Conservation (phyloP, 2,329 filamentous ascomycete genomes). For the Phaeophleospora eucalypticola region DNA sequence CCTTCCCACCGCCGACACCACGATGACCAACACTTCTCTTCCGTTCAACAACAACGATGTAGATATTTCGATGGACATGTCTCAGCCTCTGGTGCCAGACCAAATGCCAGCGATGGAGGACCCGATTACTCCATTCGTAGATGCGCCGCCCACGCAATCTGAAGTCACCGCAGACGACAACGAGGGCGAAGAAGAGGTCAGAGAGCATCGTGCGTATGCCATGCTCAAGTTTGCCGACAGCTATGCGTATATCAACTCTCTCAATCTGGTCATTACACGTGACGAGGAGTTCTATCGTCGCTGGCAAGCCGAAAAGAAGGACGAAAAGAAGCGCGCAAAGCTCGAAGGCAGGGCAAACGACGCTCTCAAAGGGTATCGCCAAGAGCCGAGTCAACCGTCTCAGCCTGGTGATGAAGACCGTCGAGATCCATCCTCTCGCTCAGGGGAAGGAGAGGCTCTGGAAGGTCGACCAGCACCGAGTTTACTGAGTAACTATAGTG, state of each 20-base stretch:
- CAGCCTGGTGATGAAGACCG: slow-evolving; percentile 23
- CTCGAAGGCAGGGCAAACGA: slow-evolving; percentile 4
- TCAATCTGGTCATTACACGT: slow-evolving; percentile 67
- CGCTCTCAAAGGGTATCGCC: slow-evolving; percentile 24
- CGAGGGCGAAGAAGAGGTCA: slow-evolving; percentile 4
- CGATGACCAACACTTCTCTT: slow-evolving; percentile 3
- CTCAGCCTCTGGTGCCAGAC: no score
- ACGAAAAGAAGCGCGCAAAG: slow-evolving; percentile 9
- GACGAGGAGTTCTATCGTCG: slow-evolving; percentile 40
- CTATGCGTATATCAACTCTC: slow-evolving; percentile 74
- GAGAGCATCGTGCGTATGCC: slow-evolving; percentile 43
- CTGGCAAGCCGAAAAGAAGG: slow-evolving; percentile 20
- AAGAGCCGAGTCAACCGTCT: slow-evolving; percentile 28
- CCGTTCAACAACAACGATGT: slow-evolving; percentile 4
- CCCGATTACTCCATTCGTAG: no score
- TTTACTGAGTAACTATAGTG: slow-evolving; percentile 30
- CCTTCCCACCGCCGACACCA: neutral
- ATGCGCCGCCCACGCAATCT: neutral
- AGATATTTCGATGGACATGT: no score
- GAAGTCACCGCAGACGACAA: slow-evolving; percentile 7
- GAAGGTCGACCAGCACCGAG: slow-evolving; percentile 28
- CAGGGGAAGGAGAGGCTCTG: slow-evolving; percentile 19
- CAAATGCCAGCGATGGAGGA: no score
- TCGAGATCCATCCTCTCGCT: slow-evolving; percentile 10
- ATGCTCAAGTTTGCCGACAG: slow-evolving; percentile 71